Evolutionary conservation across 2,329 filamentous ascomycete genomes (phyloP).

Genomic region (Alternaria ethzedia): DNA sequence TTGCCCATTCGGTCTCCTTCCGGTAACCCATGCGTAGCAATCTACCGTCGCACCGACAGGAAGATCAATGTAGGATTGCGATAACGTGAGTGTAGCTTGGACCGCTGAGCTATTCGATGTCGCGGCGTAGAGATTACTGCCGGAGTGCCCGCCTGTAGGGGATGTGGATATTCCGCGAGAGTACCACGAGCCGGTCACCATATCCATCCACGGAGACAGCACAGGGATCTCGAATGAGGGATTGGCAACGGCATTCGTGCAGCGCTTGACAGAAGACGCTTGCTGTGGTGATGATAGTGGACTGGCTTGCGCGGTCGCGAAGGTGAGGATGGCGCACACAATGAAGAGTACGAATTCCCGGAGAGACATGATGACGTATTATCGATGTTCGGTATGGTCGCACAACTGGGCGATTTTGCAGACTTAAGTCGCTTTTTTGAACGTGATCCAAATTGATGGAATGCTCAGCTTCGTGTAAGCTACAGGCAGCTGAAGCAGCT

Average conservation of each 20-base stretch:
- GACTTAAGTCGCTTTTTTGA: not conserved
- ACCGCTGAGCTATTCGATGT: conserved; percentile 17
- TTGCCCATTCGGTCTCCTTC: conserved; percentile 4
- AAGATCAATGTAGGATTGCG: conserved; percentile 19
- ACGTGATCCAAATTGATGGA: not conserved
- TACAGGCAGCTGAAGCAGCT: not conserved
- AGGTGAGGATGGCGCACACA: not conserved
- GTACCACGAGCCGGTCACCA: conserved; percentile 24
- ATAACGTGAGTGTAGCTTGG: conserved; percentile 15
- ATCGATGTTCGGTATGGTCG: not conserved
- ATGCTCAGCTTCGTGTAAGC: not conserved
- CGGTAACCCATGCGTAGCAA: conserved; percentile 21
- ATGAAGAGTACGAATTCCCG: not conserved
- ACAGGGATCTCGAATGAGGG: conserved; percentile 24
- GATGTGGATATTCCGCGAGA: conserved; percentile 6
- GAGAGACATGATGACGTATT: not conserved
- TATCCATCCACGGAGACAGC: conserved; percentile 20
- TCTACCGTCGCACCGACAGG: not conserved
- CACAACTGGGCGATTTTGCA: not conserved
- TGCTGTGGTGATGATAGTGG: not conserved
- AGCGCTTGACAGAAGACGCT: conserved; percentile 4
- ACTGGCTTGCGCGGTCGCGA: not conserved
- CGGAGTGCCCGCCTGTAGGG: conserved; percentile 7
- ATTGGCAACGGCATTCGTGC: conserved; percentile 23
- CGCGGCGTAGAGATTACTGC: conserved; percentile 13